These are phyloP conservation scores for Alternaria sp. DNA, from an alignment of 2,329 filamentous ascomycete genomes.

Conservation along the genomic window DNA sequence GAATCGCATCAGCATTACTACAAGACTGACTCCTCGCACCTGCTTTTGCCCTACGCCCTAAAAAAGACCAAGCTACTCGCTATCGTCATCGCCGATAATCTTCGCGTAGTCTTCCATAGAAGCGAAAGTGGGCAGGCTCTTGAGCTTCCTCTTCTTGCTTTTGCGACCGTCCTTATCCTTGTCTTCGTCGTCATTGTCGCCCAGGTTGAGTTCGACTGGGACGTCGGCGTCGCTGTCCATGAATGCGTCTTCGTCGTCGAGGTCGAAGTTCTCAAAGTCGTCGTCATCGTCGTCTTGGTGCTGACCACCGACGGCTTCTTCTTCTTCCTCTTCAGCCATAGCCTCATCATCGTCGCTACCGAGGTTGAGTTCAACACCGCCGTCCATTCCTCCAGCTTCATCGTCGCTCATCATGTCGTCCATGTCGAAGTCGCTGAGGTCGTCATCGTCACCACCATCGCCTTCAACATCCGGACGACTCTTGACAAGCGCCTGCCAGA, in stretches of 20 bases:
- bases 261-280: slow-evolving; percentile 51
- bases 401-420: slow-evolving; percentile 55
- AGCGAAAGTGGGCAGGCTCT: slow-evolving; percentile 89
- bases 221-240: slow-evolving; percentile 63
- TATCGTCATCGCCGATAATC: slow-evolving; percentile 72
- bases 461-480: slow-evolving; percentile 79
- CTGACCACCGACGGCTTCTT: slow-evolving; percentile 53
- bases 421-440: slow-evolving; percentile 61
- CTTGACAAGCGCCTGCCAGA: slow-evolving; percentile 89
- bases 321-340: slow-evolving; percentile 53
- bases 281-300: slow-evolving; percentile 39
- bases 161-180: slow-evolving; percentile 53
- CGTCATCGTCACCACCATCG: slow-evolving; percentile 64
- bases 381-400: slow-evolving; percentile 51
- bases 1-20: not conserved
- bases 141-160: slow-evolving; percentile 81
- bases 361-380: slow-evolving; percentile 52
- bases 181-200: slow-evolving; percentile 46
- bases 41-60: not conserved
- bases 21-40: not conserved
- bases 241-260: slow-evolving; percentile 62
- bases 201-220: slow-evolving; percentile 56
- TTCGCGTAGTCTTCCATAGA: slow-evolving; percentile 92
- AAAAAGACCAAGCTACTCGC: slow-evolving; percentile 24
- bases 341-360: slow-evolving; percentile 58